Base-by-base conservation (phyloP, 257 asterid species). In the Verbena officinalis region DNA sequence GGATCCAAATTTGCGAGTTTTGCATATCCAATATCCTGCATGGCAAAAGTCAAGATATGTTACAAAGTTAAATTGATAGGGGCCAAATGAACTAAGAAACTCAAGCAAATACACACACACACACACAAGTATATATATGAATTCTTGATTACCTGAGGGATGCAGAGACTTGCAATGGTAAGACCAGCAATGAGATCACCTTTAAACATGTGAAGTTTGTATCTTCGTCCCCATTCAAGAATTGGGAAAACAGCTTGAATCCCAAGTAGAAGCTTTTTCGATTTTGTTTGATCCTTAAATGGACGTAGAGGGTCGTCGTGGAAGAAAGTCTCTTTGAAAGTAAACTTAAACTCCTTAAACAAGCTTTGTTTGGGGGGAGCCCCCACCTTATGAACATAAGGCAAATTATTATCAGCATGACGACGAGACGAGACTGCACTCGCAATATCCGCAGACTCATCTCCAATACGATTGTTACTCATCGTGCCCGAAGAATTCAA, bases 101-200 rank as follows among this genome's bases (percentile, higher is more conserved):
- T 36, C 1, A 36, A 9, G 40, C 10, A 36, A 36, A 27, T 27
- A 27, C n/a, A n/a, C n/a, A n/a, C n/a, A n/a, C n/a, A n/a, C n/a
- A n/a, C n/a, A n/a, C n/a, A n/a, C 36, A 30, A 2, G 3, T 30
- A 2, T 30, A 7, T 3, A 2, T 30, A 3, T 7, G 7, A 30
- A 7, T 7, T 30, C 36, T 30, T 30, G 36, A 30, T 30, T 55
- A 86, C 95, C 90, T 89, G 96, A 72, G 96, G 96, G 61, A 89
- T 89, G 74, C 95, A 86, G 17, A 89, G 90, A 68, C 95, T 89
- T 0, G 96, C 96, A 30, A 89, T 89, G 73, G 96, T 89, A 14
- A 89, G 95, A 2, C 96, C 96, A 39, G 93, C 84, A 30, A 86
- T 86, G 8, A 89, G 72, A 64, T 89, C 96, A 8, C 95, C 96